These are phyloP conservation scores for Sechiopsis laciniata DNA, from an alignment of 306 rosid genomes.

Conservation along the genomic window DNA sequence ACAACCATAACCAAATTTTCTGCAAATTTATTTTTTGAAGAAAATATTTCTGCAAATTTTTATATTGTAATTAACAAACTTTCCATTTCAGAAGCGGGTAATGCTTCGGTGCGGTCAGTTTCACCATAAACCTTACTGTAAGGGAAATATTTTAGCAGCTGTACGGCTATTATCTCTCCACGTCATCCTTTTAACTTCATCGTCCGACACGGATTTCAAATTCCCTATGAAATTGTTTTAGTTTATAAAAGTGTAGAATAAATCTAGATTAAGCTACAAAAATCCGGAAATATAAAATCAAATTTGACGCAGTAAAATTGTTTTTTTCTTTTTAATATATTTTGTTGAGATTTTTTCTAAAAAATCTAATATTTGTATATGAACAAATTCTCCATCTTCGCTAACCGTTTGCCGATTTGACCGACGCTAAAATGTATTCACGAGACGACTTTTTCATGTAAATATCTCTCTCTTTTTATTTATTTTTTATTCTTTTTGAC, in stretches of 20 bases:
- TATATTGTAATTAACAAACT: neutral
- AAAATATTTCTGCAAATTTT: too few species aligned
- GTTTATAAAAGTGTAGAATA: neutral
- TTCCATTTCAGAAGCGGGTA: neutral
- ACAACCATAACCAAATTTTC: slow-evolving; percentile 2
- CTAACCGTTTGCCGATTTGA: too few species aligned
- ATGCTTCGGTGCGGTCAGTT: too few species aligned
- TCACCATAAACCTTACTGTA: neutral
- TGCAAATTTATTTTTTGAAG: neutral
- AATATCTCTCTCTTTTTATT: too few species aligned
- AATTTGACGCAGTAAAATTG: neutral
- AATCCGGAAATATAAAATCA: neutral
- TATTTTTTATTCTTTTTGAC: too few species aligned
- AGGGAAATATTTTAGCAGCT: neutral
- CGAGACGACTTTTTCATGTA: too few species aligned
- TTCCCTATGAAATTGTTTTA: neutral
- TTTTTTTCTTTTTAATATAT: too few species aligned
- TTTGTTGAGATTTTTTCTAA: too few species aligned
- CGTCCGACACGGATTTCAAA: neutral
- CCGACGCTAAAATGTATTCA: too few species aligned
- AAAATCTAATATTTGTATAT: too few species aligned
- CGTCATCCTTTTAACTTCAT: neutral
- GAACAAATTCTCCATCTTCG: too few species aligned
- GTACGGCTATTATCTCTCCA: slow-evolving; percentile 8
- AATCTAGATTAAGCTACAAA: neutral